Base-by-base conservation (phyloP, 352 stramenopile genomes). In the Phytophthora pluvialis region DNA sequence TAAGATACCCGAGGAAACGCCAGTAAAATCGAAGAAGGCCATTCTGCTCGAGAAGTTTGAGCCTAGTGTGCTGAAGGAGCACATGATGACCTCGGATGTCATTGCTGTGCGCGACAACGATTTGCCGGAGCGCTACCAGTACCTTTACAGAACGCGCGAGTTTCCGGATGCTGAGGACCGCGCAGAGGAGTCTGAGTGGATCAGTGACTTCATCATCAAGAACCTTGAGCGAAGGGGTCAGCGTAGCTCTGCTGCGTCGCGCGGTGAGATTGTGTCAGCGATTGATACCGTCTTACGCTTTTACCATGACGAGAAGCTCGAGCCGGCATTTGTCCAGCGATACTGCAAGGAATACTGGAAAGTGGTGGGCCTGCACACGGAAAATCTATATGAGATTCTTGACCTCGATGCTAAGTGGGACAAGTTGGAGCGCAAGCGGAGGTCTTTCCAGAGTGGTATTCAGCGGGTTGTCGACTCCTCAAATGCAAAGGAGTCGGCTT, bases 311-410 rank as follows among this genome's bases (percentile, higher is more conserved):
- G 89, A 97, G 45, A 94, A 95, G 38, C 67, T 97, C 2, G 89
- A 97, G 58, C 89, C 89, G 4, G 76, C 88, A 9, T 97, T 94
- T 64, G 89, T 97, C 6, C 88, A 95, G 66, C 81, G 87, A n/a
- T 97, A 97, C 67, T 94, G 76, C 72, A 97, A 97, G 66, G 89
- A 97, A 38, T 97, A 91, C 49, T 97, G 88, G 87, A 94, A 95
- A 78, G 72, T 88, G 18, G 86, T 86, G n/a, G 89, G 89, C 0
- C 65, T 95, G 7, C 85, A 89, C 65, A 87, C 80, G 0, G 80
- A 90, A 29, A 83, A 96, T 38, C 42, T 96, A 42, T 96, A 94
- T 53, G 80, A 95, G 42, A 96, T 96, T 54, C 58, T 93, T 29
- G 88, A 96, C 49, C 70, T 96, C 6, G 88, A 96, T 65, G 66